These are phyloP conservation scores for Globisporangium abappressorium DNA, from an alignment of 352 stramenopile species.

Conservation along the genomic window DNA sequence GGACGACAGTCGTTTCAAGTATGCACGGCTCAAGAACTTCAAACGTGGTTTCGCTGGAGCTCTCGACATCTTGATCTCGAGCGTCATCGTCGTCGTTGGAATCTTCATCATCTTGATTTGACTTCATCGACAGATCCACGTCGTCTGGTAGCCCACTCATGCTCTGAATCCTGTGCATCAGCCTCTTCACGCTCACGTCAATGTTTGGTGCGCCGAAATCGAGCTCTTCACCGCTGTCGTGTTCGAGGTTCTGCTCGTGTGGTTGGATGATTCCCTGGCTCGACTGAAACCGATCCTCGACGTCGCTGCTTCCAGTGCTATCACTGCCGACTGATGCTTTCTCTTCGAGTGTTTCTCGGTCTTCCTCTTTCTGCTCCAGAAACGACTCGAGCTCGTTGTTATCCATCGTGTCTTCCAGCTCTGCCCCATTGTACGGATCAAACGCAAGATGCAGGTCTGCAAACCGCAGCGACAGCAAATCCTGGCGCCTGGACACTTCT, in stretches of 20 bases:
- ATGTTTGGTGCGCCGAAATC: slow-evolving; percentile 17
- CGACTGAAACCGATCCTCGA: not conserved
- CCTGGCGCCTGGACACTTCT: slow-evolving; percentile 8
- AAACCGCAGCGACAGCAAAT: slow-evolving; percentile 14
- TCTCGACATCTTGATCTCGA: slow-evolving; percentile 9
- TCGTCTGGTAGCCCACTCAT: slow-evolving; percentile 5
- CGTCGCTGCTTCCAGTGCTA: not conserved
- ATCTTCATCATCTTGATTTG: slow-evolving; percentile 23
- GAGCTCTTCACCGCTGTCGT: slow-evolving; percentile 13
- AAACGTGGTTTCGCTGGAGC: not conserved
- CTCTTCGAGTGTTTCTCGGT: slow-evolving; percentile 4
- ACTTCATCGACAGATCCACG: slow-evolving; percentile 1
- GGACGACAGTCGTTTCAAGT: slow-evolving; percentile 12
- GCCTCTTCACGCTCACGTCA: slow-evolving; percentile 15
- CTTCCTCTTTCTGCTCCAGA: slow-evolving; percentile 15
- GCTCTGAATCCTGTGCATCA: slow-evolving; percentile 22
- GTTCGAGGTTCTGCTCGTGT: not conserved
- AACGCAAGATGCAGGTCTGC: slow-evolving; percentile 17
- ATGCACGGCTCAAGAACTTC: slow-evolving; percentile 14
- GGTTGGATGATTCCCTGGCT: not conserved
- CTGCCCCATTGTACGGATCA: slow-evolving; percentile 15
- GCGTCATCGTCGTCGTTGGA: slow-evolving; percentile 8
- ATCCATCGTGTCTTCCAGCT: slow-evolving; percentile 20
- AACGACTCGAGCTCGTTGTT: slow-evolving; percentile 23
- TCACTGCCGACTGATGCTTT: not conserved